A percentile compares a stretch with the other conserved stretches of the same genome.
These are phyloP conservation scores for Scolecobasidium constrictum DNA, from an alignment of 2,329 filamentous ascomycete genomes.

Conservation along the genomic window DNA sequence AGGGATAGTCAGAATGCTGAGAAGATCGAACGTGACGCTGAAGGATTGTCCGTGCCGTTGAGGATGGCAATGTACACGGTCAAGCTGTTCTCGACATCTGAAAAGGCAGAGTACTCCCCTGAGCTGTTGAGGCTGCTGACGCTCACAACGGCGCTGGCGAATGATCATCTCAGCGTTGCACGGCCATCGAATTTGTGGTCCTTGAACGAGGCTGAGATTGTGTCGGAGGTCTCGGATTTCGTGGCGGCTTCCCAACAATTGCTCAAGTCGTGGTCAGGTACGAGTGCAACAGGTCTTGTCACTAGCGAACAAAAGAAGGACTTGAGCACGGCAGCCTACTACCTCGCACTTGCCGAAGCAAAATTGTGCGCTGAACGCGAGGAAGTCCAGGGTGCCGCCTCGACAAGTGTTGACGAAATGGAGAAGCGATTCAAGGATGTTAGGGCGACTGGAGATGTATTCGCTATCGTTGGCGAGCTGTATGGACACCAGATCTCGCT, in stretches of 20 bases:
- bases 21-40: conserved; percentile 47
- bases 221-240: conserved; percentile 41
- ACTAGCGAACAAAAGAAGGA: conserved; percentile 8
- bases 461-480: conserved; percentile 38
- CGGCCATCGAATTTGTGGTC: conserved; percentile 44
- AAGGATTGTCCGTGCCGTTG: conserved; percentile 60
- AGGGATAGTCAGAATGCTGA: conserved; percentile 14
- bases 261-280: conserved; percentile 31
- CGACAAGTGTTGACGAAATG: conserved; percentile 21
- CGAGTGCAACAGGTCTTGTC: conserved; percentile 13
- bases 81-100: conserved; percentile 38
- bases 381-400: conserved; percentile 30
- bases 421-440: conserved; percentile 25
- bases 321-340: conserved; percentile 27
- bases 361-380: conserved; percentile 26
- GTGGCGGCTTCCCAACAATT: conserved; percentile 39
- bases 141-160: conserved; percentile 44
- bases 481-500: conserved; percentile 39
- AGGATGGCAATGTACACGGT: conserved; percentile 64
- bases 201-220: conserved; percentile 34
- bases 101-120: conserved; percentile 25
- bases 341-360: conserved; percentile 28
- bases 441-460: conserved; percentile 25
- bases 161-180: conserved; percentile 48
- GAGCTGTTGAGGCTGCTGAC: conserved; percentile 40